These are phyloP conservation scores for Nakazawaea siamensis DNA, from an alignment of 805 yeast species.

Conservation along the genomic window DNA sequence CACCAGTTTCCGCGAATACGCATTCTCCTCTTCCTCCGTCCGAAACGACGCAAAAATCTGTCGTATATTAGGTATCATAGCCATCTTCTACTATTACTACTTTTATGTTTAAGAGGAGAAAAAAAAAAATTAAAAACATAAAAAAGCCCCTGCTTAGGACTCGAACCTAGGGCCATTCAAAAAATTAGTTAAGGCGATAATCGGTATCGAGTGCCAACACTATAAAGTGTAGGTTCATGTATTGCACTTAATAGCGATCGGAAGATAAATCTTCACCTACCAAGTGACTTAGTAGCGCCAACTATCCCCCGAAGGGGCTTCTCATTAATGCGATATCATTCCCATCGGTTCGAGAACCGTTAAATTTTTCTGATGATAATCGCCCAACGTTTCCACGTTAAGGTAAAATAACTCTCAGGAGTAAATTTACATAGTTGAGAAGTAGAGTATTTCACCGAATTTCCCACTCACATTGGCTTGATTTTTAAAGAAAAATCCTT, in stretches of 20 bases:
- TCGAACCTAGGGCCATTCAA: too few relatives aligned
- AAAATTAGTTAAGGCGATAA: conserved; percentile 36
- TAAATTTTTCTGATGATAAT: conserved; percentile 41
- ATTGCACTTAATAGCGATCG: conserved; percentile 54
- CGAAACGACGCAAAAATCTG: conserved; percentile 76
- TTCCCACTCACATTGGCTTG: conserved; percentile 42
- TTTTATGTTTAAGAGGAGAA: conserved; percentile 16
- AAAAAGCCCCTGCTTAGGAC: conserved; percentile 11
- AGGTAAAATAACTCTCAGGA: conserved; percentile 51
- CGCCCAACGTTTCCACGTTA: conserved; percentile 52
- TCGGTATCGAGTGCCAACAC: conserved; percentile 51
- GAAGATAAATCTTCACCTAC: too few relatives aligned
- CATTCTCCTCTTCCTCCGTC: conserved; percentile 78
- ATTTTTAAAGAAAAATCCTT: conserved; percentile 8
- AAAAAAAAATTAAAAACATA: conserved; percentile 14
- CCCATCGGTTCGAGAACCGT: not conserved
- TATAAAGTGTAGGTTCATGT: conserved; percentile 33
- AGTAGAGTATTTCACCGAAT: conserved; percentile 53
- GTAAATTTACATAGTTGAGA: conserved; percentile 26
- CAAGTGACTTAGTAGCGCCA: too few relatives aligned
- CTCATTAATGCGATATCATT: conserved; percentile 28
- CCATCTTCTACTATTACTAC: too few relatives aligned
- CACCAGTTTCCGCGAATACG: conserved; percentile 65
- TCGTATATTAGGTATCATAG: conserved; percentile 64
- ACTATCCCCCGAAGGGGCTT: too few relatives aligned